A percentile compares a stretch with the other conserved stretches of the same genome.
Evolutionary conservation across 2,329 filamentous ascomycete species (phyloP).

Genomic region (Rhytidhysteron rufulum): DNA sequence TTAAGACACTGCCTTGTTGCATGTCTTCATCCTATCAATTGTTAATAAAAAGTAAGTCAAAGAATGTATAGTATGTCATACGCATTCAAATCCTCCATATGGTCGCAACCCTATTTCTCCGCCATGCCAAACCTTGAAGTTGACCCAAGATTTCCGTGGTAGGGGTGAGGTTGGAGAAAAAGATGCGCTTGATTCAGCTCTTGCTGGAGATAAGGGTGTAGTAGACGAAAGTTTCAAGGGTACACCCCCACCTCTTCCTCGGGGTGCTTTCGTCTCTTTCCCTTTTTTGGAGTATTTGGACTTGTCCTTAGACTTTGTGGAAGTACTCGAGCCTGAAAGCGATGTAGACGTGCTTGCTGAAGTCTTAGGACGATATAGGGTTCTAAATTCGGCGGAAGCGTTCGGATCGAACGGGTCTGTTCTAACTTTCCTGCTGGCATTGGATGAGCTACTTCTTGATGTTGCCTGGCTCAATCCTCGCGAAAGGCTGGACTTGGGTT

Average conservation of each 20-base stretch:
- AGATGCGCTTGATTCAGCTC: conserved; percentile 22
- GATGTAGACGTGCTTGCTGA: conserved; percentile 20
- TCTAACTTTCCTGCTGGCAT: conserved; percentile 16
- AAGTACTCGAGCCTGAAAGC: conserved; percentile 18
- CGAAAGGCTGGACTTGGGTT: not conserved
- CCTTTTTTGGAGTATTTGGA: conserved; percentile 31
- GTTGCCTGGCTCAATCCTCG: conserved; percentile 21
- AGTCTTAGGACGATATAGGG: conserved; percentile 15
- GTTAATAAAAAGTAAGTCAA: conserved; percentile 5
- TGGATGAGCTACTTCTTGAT: conserved; percentile 26
- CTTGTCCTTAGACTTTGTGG: conserved; percentile 18
- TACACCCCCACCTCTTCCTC: conserved; percentile 37
- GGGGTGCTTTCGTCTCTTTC: conserved; percentile 35
- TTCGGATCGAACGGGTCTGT: conserved; percentile 21
- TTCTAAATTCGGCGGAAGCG: conserved; percentile 16
- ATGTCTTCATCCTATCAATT: conserved; percentile 34
- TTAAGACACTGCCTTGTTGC: conserved; percentile 34
- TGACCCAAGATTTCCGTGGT: conserved; percentile 28
- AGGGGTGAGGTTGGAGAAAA: conserved; percentile 6
- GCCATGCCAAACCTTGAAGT: conserved; percentile 35
- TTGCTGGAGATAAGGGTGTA: conserved; percentile 8
- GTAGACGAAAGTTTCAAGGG: conserved; percentile 26
- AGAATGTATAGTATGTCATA: conserved; percentile 11
- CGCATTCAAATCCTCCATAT: conserved; percentile 36
- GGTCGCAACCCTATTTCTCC: conserved; percentile 24